Base-by-base conservation (phyloP, 2,329 filamentous ascomycete genomes). In the Penicillium sp. region DNA sequence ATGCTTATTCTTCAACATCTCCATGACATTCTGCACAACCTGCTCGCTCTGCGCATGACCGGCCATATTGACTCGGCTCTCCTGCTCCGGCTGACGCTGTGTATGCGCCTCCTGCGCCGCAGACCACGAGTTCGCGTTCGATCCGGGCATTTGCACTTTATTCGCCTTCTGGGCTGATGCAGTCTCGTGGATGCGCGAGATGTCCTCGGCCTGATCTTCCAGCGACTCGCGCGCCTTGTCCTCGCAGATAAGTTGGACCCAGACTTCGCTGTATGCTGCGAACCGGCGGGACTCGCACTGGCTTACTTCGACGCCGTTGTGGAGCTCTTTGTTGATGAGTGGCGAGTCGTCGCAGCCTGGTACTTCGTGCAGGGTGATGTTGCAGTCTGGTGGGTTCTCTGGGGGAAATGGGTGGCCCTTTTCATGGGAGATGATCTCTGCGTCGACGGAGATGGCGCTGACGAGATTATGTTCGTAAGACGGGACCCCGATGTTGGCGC, bases 331-430 rank as follows among this genome's bases (percentile, higher is more conserved):
- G 13, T 30, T 44, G 30, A 64, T 42, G 0, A 64, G 46, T 1
- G 60, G 55, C 3, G 42, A 33, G 26, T 61, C 57, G 4, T 54
- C 41, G 27, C 61, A 64, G 2, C 50, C 58, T 1, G 60, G 55
- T 0, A 55, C 48, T 29, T 64, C 60, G 38, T 62, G 55, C 1
- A 64, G 36, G 16, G 59, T 53, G 37, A 63, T 54, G 10, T 53
- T 57, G 47, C 61, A 64, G 11, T 42, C 43, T 18, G 45, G 39
- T 3, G 36, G 42, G 1, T 29, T 29, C 14, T 41, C 34, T 9
- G 45, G 27, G n/a, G 41, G 33, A 34, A 39, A 52, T 3, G 41
- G 39, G 12, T 51, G 44, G 17, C 38, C 35, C 27, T 42, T 37
- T 7, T 47, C 35, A 25, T 42, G 27, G 35, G 43, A 44, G 33